A percentile compares a stretch with the other conserved stretches of the same genome.
Evolutionary conservation across 345 rosid species (phyloP).

Genomic region (Orychophragmus violaceus): DNA sequence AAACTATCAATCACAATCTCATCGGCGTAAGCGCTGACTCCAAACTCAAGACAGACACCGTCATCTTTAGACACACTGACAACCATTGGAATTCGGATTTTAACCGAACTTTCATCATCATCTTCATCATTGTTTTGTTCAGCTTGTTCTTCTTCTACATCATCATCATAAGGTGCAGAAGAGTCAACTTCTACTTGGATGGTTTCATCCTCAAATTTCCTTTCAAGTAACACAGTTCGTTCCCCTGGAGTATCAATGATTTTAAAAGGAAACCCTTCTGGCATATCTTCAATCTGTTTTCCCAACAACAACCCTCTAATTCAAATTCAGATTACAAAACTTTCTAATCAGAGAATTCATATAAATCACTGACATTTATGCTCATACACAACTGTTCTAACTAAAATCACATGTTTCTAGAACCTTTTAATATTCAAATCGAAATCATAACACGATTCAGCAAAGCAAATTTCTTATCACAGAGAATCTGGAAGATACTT

Average conservation of each 20-base stretch:
- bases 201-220: slow-evolving; percentile 39
- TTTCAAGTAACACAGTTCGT: slow-evolving; percentile 37
- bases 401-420: not conserved
- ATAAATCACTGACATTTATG: not conserved
- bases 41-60: slow-evolving; percentile 44
- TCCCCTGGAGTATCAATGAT: slow-evolving; percentile 56
- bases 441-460: too few species aligned
- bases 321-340: not conserved
- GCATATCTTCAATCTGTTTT: slow-evolving; percentile 27
- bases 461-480: too few species aligned
- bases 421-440: not conserved
- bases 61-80: slow-evolving; percentile 41
- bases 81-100: slow-evolving; percentile 41
- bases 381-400: not conserved
- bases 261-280: slow-evolving; percentile 49
- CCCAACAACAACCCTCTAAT: too few species aligned
- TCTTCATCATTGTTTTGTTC: slow-evolving; percentile 10
- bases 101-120: slow-evolving; percentile 7
- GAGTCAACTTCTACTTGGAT: slow-evolving; percentile 52
- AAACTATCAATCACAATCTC: slow-evolving; percentile 53
- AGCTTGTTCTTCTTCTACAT: slow-evolving; percentile 24
- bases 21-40: slow-evolving; percentile 42
- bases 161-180: slow-evolving; percentile 5
- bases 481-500: too few species aligned
- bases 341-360: slow-evolving; percentile 4